These are phyloP conservation scores for Schizochytrium sp. DNA, from an alignment of 108 stramenopile species.

Conservation along the genomic window DNA sequence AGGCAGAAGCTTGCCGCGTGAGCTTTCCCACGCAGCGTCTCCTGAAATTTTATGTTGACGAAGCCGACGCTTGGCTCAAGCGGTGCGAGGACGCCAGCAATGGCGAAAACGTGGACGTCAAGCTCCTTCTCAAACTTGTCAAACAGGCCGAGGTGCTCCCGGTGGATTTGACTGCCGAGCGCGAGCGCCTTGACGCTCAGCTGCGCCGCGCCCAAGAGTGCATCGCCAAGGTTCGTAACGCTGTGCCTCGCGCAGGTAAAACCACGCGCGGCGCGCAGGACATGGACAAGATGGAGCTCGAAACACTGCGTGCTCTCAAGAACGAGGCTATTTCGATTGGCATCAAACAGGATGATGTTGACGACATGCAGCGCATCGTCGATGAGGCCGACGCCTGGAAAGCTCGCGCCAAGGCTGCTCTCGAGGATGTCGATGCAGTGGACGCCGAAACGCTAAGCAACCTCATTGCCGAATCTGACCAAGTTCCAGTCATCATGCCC, in stretches of 20 bases:
- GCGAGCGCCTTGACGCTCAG: not conserved
- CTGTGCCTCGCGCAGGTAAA: not conserved
- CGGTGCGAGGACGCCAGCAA: not conserved
- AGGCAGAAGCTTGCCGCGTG: not conserved
- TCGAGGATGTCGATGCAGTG: not conserved
- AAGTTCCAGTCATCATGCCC: not conserved
- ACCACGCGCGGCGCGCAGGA: not conserved
- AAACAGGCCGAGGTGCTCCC: not conserved
- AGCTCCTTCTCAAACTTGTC: not conserved
- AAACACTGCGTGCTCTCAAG: not conserved
- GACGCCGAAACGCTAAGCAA: not conserved
- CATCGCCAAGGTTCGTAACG: not conserved
- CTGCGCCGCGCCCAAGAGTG: not conserved
- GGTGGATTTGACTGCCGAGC: not conserved
- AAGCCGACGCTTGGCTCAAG: not conserved
- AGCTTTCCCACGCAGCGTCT: not conserved
- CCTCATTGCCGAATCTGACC: not conserved
- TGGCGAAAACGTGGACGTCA: not conserved
- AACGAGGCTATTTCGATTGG: not conserved
- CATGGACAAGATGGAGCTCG: slow-evolving; percentile 5
- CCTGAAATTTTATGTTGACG: not conserved
- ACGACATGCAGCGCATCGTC: not conserved
- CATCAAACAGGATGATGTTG: not conserved
- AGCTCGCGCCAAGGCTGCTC: not conserved
- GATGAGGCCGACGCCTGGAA: not conserved